These are phyloP conservation scores for Clavispora carvajalis DNA, from an alignment of 805 yeast genomes.

Conservation along the genomic window DNA sequence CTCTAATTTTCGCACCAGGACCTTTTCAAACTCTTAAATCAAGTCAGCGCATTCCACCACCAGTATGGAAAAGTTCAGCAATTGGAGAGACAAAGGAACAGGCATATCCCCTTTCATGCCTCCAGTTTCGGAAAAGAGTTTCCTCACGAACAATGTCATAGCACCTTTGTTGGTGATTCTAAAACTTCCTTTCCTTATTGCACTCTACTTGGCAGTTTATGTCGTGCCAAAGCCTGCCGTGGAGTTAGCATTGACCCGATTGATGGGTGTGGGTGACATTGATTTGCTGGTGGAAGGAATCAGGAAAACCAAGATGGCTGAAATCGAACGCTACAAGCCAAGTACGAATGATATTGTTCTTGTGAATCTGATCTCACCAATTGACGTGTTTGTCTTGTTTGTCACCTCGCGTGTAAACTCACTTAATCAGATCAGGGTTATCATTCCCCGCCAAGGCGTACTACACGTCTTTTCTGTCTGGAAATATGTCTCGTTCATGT, in stretches of 20 bases:
- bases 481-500: conserved; percentile 24
- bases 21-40: background rate
- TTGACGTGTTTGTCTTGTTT: conserved; percentile 44
- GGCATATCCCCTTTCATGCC: conserved; percentile 93
- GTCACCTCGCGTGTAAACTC: conserved; percentile 21
- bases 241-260: conserved; percentile 14
- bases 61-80: conserved; percentile 44
- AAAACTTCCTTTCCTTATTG: conserved; percentile 26
- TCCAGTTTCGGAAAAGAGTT: conserved; percentile 19
- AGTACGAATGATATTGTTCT: conserved; percentile 44
- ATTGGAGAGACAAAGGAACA: conserved; percentile 85
- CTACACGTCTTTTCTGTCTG: conserved; percentile 22
- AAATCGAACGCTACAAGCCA: conserved; percentile 31
- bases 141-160: conserved; percentile 6
- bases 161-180: conserved; percentile 14
- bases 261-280: conserved; percentile 33
- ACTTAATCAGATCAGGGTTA: conserved; percentile 22
- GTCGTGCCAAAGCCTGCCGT: conserved; percentile 15
- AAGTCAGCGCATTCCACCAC: background rate
- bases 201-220: conserved; percentile 16
- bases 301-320: conserved; percentile 35
- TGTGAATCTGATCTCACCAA: conserved; percentile 55
- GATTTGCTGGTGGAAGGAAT: conserved; percentile 47
- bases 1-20: background rate
- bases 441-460: conserved; percentile 37